Conservation (phyloP, 148 eudicot species). For the Chenopodium album region DNA sequence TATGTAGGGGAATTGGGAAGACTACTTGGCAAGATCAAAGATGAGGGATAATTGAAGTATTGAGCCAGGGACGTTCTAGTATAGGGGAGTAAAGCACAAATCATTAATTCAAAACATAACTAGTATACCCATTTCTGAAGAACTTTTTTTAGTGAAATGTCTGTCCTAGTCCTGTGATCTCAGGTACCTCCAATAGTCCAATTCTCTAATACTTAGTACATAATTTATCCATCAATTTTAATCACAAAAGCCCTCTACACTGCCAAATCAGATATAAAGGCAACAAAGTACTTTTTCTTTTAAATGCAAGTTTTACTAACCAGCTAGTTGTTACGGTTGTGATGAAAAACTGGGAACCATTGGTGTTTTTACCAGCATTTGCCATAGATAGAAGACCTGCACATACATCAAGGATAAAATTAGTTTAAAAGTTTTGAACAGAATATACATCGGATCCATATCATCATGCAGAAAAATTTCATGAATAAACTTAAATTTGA, state of each 20-base stretch:
- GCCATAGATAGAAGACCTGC: constrained; percentile 95
- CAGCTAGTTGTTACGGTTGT: constrained; percentile 96
- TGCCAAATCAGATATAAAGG: neutral
- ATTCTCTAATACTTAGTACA: neutral
- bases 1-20: neutral
- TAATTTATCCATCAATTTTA: neutral
- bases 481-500: neutral
- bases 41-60: neutral
- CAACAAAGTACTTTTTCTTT: neutral
- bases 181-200: neutral
- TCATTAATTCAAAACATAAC: neutral
- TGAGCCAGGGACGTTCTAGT: neutral
- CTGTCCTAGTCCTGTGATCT: neutral
- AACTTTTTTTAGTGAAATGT: neutral
- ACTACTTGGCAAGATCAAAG: neutral
- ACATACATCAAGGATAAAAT: constrained; percentile 2
- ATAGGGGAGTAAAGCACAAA: neutral
- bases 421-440: neutral
- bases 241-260: neutral
- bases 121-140: neutral
- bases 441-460: neutral
- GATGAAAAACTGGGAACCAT: constrained; percentile 97
- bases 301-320: constrained; percentile 32
- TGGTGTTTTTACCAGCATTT: constrained; percentile 85
- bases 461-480: neutral